Evolutionary conservation across 2,329 filamentous ascomycete genomes (phyloP), one percentile per base, ranked within the genome.

Genomic region (Chrysoporthe deuterocubensis): DNA sequence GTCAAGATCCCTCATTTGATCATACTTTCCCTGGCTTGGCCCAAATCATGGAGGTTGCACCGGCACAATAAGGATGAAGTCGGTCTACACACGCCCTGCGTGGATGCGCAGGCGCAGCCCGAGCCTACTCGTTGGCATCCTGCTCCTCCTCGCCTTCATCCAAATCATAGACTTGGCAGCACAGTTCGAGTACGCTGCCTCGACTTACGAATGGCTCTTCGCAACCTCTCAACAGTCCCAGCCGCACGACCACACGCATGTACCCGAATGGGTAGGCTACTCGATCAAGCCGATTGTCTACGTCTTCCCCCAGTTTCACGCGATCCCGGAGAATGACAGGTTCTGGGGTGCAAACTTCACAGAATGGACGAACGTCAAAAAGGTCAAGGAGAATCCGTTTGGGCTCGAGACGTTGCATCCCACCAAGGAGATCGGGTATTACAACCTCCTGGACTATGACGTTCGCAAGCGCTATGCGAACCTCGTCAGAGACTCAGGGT

Each of bases 321-420:
- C 65, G n/a, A 65, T 69, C 46, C 54, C 57, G 0, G 67, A 69
- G 62, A 67, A 69, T 34, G 67, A 69, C 62, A 56, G 40, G 42
- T 65, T 67, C 37, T 65, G 67, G 67, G 64, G 65, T 62, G 42
- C 16, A 13, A 67, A 69, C 57, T 69, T 69, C 57, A 69, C 67
- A 44, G 67, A 69, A 54, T 69, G 67, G 67, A 44, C 11, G 2
- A 67, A 64, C 26, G 67, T 69, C 0, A 58, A 61, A n/a, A 69
- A 67, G 43, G 50, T 65, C 34, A 67, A 34, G 16, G 8, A 43
- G 11, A 69, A 69, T 16, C 11, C n/a, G 3, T 62, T 44, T 18
- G 67, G 67, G 7, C 21, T 62, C 21, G 67, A 69, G 61, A 64
- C 59, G 11, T 32, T 64, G 46, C 64, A 62, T n/a, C 67, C 65